Base-by-base conservation (phyloP, 805 yeast genomes). In the Komagataella kurtzmanii region DNA sequence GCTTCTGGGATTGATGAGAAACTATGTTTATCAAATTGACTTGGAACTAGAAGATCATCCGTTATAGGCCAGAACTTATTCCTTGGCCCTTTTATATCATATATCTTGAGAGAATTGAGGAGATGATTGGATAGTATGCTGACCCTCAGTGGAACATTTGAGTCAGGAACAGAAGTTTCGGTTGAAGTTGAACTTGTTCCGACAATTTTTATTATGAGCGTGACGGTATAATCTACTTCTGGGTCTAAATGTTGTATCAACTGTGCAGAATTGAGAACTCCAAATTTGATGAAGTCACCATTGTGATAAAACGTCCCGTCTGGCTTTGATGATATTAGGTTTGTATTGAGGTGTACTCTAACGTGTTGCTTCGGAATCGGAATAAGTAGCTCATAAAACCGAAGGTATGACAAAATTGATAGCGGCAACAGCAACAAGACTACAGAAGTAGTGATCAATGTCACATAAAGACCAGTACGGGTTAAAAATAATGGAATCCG, bases 381-480 rank as follows among this genome's bases (percentile, higher is more conserved):
- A 7, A 67, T 56, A 17, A 67, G 54, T 49, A 55, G 54, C 43
- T 59, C 56, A 57, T 65, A 61, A 54, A 67, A 66, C 52, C 59
- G 59, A 45, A 63, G 47, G 53, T 61, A 66, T 17, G 69, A 53
- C 10, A 66, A 44, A 7, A 65, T 45, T 1, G 71, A 66, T 55
- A 65, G 58, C 6, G 71, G 71, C 6, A 66, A 50, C 14, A 67
- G 59, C 17, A 66, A 56, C 8, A 59, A 24, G n/a, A 57, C 49
- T 2, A 64, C 48, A 4, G 66, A 51, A 6, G 54, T 43, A 14
- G 45, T 19, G 12, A 56, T 45, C 21, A 57, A 46, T 1, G 51
- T 14, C 12, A 46, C 36, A 50, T 62, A 60, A 6, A 60, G 46
- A 17, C 57, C 21, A 3, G 56, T 49, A 24, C 66, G 51, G 7